Evolutionary conservation across 2,329 filamentous ascomycete genomes (phyloP).

Genomic region (Sporothrix brasiliensis): DNA sequence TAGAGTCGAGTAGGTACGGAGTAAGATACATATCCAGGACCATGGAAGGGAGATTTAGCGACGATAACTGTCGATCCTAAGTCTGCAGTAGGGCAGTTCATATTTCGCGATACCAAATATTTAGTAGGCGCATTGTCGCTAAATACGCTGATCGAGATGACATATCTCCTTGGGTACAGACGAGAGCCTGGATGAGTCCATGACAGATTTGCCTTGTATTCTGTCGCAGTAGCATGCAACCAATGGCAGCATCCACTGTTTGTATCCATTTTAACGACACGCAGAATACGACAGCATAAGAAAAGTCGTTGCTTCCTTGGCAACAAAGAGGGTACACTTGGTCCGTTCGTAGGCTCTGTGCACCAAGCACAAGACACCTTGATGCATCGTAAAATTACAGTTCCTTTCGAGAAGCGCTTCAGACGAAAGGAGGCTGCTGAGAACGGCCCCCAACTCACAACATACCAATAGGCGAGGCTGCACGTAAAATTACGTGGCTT

Average conservation of each 20-base stretch:
- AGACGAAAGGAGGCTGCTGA: constrained; percentile 10
- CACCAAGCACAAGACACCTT: too few relatives aligned
- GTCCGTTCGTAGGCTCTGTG: not conserved
- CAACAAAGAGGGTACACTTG: constrained; percentile 3
- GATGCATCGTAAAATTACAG: not conserved
- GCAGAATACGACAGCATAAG: not conserved
- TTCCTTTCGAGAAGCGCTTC: not conserved
- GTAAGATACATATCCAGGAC: not conserved
- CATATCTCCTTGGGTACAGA: not conserved
- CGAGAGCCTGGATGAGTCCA: not conserved
- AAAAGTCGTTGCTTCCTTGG: not conserved
- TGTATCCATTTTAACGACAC: not conserved
- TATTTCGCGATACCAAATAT: not conserved
- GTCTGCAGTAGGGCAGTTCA: not conserved
- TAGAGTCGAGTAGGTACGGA: too few relatives aligned
- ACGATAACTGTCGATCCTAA: constrained; percentile 1
- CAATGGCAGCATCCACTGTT: not conserved
- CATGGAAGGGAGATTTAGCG: not conserved
- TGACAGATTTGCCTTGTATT: not conserved
- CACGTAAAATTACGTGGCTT: constrained; percentile 20
- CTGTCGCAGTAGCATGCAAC: not conserved
- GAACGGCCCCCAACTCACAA: not conserved
- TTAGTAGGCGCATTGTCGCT: not conserved
- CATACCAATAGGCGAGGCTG: not conserved
- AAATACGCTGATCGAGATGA: constrained; percentile 12